Base-by-base conservation (phyloP, 1,284 basidiomycete genomes). In the Fistulinella cinereoalba region DNA sequence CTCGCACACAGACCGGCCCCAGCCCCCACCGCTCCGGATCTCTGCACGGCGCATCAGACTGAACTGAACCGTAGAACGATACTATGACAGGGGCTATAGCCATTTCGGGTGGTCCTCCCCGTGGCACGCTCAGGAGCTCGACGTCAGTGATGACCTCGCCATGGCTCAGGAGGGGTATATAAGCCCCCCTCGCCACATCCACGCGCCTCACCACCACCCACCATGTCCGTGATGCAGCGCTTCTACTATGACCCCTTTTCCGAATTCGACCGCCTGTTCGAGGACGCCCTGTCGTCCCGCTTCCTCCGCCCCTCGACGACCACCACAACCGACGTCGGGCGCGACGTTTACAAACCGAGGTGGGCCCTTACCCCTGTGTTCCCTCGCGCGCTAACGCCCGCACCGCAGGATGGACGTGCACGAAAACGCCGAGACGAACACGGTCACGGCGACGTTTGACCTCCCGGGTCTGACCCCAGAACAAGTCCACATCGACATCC, bases 221-320 rank as follows among this genome's bases (percentile, higher is more conserved):
- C 41, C 44, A 70, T 69, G 56, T 71, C 72, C 41, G 23, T 71
- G 44, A 53, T 55, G 40, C 58, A 43, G n/a, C n/a, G n/a, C 53
- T 71, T 69, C 61, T 64, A 67, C 59, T 73, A 75, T 64, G 74
- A 79, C 43, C 75, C 77, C 21, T 71, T 74, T 67, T 72, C 71
- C 55, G 72, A 76, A 52, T 71, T 78, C 37, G 74, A 77, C 29
- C 73, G 72, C 51, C 63, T 79, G 56, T 68, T 80, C 42, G 74
- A 79, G 53, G 71, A 78, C 25, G 67, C 71, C 3, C 64, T 76
- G 47, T 61, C 55, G 22, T 50, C 71, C 42, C 62, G 57, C 50
- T 50, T 60, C 51, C 25, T 53, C 53, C 63, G 53, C 33, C 49
- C 59, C 19, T 22, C 18, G 40, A 13, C 18, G 13, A 10, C 37